These are phyloP conservation scores for Megacollybia platyphylla DNA, from an alignment of 1,284 basidiomycete species.

Conservation along the genomic window DNA sequence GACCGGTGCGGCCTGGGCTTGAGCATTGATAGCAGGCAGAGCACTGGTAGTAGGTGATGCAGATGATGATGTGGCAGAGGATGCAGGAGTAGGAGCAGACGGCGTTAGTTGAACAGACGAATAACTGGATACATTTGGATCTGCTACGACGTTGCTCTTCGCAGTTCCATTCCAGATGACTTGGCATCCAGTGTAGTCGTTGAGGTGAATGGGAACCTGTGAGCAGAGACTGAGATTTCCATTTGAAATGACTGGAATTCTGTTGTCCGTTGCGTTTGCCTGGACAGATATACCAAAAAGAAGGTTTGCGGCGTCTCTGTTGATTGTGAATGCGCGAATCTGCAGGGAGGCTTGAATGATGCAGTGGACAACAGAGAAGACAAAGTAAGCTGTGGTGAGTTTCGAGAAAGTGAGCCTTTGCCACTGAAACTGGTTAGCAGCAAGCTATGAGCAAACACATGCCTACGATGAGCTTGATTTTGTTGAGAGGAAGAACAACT, in stretches of 20 bases:
- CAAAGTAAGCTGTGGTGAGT: conserved; percentile 51
- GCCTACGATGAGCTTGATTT: conserved; percentile 43
- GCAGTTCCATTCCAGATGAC: conserved; percentile 37
- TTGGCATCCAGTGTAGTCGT: conserved; percentile 30
- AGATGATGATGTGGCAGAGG: neutral
- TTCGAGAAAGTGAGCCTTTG: conserved; percentile 56
- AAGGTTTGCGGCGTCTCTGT: conserved; percentile 41
- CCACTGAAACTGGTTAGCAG: conserved; percentile 31
- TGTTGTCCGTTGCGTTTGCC: conserved; percentile 33
- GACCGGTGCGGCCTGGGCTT: neutral
- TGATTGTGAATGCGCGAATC: conserved; percentile 51
- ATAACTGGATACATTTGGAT: neutral
- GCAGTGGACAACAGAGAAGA: conserved; percentile 57
- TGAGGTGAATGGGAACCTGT: conserved; percentile 35
- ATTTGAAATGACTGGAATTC: conserved; percentile 39
- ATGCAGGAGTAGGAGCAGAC: neutral
- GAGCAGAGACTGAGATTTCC: conserved; percentile 41
- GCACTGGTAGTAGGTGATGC: neutral
- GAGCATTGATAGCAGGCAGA: neutral
- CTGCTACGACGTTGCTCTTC: neutral
- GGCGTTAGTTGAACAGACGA: conserved; percentile 2
- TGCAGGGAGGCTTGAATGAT: conserved; percentile 58
- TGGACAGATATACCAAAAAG: conserved; percentile 35
- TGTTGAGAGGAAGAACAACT: conserved; percentile 23
- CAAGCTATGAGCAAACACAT: conserved; percentile 6